Percentiles rank a stretch among this genome's conserved stretches.
Evolutionary conservation across 345 rosid genomes (phyloP).

Genomic region (Lepidium didymum): DNA sequence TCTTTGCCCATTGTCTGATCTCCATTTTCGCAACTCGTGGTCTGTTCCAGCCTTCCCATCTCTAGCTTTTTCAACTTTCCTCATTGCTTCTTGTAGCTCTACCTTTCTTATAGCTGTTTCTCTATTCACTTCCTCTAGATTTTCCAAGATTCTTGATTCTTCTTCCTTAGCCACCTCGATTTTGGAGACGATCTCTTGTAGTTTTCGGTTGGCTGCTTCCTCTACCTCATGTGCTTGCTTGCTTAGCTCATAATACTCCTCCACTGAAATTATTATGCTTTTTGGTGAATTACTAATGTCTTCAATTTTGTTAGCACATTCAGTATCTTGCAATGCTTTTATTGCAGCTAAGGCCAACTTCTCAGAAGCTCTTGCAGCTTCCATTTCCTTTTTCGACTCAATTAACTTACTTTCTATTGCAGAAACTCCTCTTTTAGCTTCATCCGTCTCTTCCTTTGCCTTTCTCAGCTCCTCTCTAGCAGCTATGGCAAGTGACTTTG

Average conservation of each 20-base stretch:
- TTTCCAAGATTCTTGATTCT: conserved; percentile 50
- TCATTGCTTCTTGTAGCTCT: conserved; percentile 56
- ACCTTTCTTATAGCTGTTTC: conserved; percentile 52
- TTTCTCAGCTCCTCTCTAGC: conserved; percentile 69
- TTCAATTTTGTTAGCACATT: conserved; percentile 31
- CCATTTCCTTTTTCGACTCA: conserved; percentile 73
- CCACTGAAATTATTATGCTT: conserved; percentile 60
- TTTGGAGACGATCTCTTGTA: conserved; percentile 63
- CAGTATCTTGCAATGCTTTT: conserved; percentile 80
- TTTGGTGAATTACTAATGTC: conserved; percentile 25
- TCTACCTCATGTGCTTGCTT: conserved; percentile 77
- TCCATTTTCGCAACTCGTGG: conserved; percentile 84
- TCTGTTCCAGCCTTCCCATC: conserved; percentile 75
- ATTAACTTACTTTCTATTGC: conserved; percentile 48
- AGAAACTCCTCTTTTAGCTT: conserved; percentile 62
- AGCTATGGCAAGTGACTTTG: conserved; percentile 46
- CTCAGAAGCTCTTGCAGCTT: conserved; percentile 85
- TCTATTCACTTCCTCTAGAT: conserved; percentile 56
- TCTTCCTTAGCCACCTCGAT: conserved; percentile 77
- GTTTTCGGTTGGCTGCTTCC: conserved; percentile 66
- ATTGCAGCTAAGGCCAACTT: conserved; percentile 79
- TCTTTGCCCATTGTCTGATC: conserved; percentile 64
- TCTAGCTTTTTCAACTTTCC: conserved; percentile 77
- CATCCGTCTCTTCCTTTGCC: conserved; percentile 66
- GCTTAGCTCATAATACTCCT: conserved; percentile 85